Base-by-base conservation (phyloP, 2,329 filamentous ascomycete genomes). In the Phyllosticta citribraziliensis region DNA sequence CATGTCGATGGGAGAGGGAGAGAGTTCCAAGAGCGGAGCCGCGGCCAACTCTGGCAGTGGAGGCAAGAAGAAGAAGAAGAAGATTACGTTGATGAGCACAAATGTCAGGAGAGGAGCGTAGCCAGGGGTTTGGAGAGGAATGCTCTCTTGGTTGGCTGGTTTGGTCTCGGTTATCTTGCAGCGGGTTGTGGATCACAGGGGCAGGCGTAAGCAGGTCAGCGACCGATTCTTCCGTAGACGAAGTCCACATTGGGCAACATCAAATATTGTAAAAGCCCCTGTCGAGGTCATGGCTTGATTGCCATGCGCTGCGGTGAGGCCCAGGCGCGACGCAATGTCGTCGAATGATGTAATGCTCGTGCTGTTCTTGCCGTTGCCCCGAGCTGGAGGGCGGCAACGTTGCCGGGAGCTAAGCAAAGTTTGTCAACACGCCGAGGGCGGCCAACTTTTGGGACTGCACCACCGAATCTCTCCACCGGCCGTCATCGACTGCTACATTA, bases 61-160 rank as follows among this genome's bases (percentile, higher is more conserved):
- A 14, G 63, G 61, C 35, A 83, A 83, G 72, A 86, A 86, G 75
- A 87, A 86, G 72, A 80, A 79, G 52, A 85, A 85, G 75, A 87
- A 87, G 74, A 87, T 87, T 61, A 87, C 84, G 10, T 70, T 87
- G 63, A 87, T 87, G 84, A 85, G 83, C 63, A 87, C 84, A 27
- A 85, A 82, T 67, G 83, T 79, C 52, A 75, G 83, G 65, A 75
- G 83, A 68, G 82, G 81, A 27, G 83, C 83, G 61, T 83, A 70
- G 24, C 10, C 40, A 47, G n/a, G 40, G 52, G 5, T 47, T 47
- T n/a, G 40, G 6, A n/a, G 40, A 47, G 14, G 40, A 47, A 47
- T 47, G 40, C 40, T 47, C 40, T n/a, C 17, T n/a, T 47, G 40
- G 40, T 47, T 47, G 40, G 40, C 17, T n/a, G 40, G 40, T 47